A percentile compares a stretch with the other conserved stretches of the same genome.
Conservation (phyloP, 225 moss, liverwort and hornwort species). For the Pseudisothecium myosuroides region DNA sequence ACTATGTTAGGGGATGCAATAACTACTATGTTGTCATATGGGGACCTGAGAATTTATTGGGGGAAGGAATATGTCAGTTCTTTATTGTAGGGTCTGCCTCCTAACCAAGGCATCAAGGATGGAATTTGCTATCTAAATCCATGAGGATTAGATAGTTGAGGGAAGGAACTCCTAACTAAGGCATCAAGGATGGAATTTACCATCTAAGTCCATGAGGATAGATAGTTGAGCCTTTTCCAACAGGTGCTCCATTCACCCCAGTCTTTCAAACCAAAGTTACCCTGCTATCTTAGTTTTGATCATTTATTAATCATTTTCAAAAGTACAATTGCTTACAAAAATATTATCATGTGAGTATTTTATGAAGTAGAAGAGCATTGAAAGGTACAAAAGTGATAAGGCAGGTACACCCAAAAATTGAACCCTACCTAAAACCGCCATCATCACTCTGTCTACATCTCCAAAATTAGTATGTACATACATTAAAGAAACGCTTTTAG, state of each 20-base stretch:
- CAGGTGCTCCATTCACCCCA: rapidly evolving
- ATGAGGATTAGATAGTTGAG: background rate
- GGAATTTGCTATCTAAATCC: background rate
- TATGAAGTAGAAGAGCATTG: background rate
- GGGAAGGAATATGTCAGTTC: background rate
- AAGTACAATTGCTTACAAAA: rapidly evolving
- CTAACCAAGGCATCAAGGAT: background rate
- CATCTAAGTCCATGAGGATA: rapidly evolving
- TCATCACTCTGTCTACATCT: background rate
- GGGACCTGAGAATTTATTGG: rapidly evolving
- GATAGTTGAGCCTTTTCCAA: background rate
- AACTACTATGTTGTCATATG: background rate
- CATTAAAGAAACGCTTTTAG: too few relatives aligned
- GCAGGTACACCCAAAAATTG: too few relatives aligned
- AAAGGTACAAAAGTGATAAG: background rate
- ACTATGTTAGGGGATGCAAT: background rate
- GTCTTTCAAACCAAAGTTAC: rapidly evolving
- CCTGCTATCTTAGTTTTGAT: too few relatives aligned
- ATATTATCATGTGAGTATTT: background rate
- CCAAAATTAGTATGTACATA: background rate
- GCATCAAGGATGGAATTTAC: background rate
- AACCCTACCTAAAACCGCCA: too few relatives aligned
- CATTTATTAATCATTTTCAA: background rate
- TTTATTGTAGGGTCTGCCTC: too few relatives aligned
- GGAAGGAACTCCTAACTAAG: rapidly evolving